phyloP scores from a whole-genome alignment of 1,139 yeast species.

The Magnusiomyces paraingens region DNA sequence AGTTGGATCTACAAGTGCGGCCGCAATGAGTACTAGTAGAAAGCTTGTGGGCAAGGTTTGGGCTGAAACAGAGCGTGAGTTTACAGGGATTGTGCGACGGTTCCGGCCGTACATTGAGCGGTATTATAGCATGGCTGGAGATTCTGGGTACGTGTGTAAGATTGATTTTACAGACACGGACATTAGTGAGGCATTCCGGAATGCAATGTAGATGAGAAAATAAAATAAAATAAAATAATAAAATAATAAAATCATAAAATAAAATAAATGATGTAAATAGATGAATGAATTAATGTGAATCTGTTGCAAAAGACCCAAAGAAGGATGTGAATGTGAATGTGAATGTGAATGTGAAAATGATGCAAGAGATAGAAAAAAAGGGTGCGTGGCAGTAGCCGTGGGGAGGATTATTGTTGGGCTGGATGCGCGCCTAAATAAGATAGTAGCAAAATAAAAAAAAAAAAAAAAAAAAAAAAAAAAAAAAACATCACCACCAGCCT shows the following conservation, averaged over 20 bases:
- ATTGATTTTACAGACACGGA: conserved; percentile 41
- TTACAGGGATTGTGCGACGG: conserved; percentile 39
- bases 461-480: no score
- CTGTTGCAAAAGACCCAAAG: no score
- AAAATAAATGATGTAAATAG: no score
- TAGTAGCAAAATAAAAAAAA: no score
- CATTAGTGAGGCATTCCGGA: conserved; percentile 36
- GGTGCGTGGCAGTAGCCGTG: no score
- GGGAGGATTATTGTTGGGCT: no score
- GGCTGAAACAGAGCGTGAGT: conserved; percentile 48
- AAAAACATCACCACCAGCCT: no score
- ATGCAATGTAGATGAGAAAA: neutral
- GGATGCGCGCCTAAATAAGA: no score
- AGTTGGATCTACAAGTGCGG: conserved; percentile 25
- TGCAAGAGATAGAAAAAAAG: no score
- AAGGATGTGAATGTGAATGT: no score
- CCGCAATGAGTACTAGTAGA: conserved; percentile 38
- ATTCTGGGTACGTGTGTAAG: conserved; percentile 23
- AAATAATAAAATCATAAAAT: neutral
- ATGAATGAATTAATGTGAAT: no score
- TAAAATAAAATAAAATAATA: neutral
- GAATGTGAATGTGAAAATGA: no score
- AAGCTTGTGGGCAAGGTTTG: conserved; percentile 44
- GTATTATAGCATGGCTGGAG: conserved; percentile 38
- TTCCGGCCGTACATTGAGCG: conserved; percentile 38